Evolutionary conservation across 1,139 yeast species (phyloP), one percentile per base, ranked within the genome.

Genomic region (Diutina sp.): DNA sequence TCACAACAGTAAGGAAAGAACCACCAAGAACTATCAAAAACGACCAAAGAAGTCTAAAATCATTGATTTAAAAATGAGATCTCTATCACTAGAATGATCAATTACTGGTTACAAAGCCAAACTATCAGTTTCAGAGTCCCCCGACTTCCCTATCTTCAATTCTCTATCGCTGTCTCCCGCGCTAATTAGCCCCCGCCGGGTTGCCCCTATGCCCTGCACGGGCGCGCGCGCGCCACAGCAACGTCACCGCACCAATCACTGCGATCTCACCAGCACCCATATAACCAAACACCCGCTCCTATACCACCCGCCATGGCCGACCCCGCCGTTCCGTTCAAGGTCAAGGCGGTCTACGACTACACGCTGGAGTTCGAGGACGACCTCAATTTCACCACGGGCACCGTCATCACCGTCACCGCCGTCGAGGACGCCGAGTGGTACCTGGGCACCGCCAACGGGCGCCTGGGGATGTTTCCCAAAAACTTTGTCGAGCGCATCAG

Each of bases 361-460:
- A 72, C 76, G 59, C 87, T 96, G 7, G 95, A 86, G 50, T 87
- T 79, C 63, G 90, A 85, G 41, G 98, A 90, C 66, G 99, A 93
- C 69, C 78, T 93, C 67, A 74, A 79, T 46, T 90, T 93, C 63
- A 68, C 69, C 1, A 80, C 74, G 6, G 93, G 87, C 21, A 90
- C 87, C 66, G 62, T 79, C 52, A 85, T 93, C 60, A 79, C 83
- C 6, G 97, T 93, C 25, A 82, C 84, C 3, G 82, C 80, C 35
- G 75, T 87, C 58, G 96, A 90, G 64, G 97, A 90, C 66, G 95
- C 82, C 8, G 97, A 91, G 61, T 93, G 99, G 99, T 87, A 80
- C 65, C 74, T 80, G 51, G 99, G 99, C 1, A 72, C 76, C 14
- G 85, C 78, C 62, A 72, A 71, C 21, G 83, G 79, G 11, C 69